These are phyloP conservation scores for Pseudozyma sp. DNA, from an alignment of 1,284 basidiomycete species.

Conservation along the genomic window DNA sequence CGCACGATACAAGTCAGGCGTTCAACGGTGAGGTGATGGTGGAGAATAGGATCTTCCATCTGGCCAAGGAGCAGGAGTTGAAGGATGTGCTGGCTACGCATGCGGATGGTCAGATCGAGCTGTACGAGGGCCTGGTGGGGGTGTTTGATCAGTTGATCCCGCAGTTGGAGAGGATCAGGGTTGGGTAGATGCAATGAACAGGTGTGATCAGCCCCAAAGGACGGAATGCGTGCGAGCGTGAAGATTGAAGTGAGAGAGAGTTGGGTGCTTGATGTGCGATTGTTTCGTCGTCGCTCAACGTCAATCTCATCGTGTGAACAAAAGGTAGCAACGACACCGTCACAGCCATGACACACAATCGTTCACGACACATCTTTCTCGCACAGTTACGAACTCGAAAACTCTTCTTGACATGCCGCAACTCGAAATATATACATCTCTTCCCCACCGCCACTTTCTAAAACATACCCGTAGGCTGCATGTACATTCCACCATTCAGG, in stretches of 20 bases:
- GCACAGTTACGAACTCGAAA: too few relatives aligned
- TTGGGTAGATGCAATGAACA: neutral
- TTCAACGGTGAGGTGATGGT: constrained; percentile 93
- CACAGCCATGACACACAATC: too few relatives aligned
- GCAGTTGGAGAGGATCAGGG: constrained; percentile 30
- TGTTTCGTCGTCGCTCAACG: too few relatives aligned
- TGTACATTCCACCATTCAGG: constrained; percentile 50
- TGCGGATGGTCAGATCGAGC: constrained; percentile 92
- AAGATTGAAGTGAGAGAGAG: too few relatives aligned
- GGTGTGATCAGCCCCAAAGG: too few relatives aligned
- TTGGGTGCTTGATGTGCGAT: too few relatives aligned
- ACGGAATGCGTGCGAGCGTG: too few relatives aligned
- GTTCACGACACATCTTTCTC: too few relatives aligned
- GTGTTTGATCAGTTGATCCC: constrained; percentile 43
- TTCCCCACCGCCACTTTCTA: neutral
- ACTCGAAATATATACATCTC: too few relatives aligned
- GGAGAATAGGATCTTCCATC: constrained; percentile 89
- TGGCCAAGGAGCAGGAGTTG: constrained; percentile 91
- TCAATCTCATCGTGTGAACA: too few relatives aligned
- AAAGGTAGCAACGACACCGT: too few relatives aligned
- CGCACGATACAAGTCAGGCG: constrained; percentile 93
- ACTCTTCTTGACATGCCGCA: too few relatives aligned
- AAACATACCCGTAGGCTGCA: constrained; percentile 47
- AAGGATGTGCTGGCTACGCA: constrained; percentile 89
- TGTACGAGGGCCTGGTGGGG: constrained; percentile 70